Evolutionary conservation across 2,329 filamentous ascomycete genomes (phyloP), one percentile per base, ranked within the genome.

Genomic region (Diaporthe capsici): DNA sequence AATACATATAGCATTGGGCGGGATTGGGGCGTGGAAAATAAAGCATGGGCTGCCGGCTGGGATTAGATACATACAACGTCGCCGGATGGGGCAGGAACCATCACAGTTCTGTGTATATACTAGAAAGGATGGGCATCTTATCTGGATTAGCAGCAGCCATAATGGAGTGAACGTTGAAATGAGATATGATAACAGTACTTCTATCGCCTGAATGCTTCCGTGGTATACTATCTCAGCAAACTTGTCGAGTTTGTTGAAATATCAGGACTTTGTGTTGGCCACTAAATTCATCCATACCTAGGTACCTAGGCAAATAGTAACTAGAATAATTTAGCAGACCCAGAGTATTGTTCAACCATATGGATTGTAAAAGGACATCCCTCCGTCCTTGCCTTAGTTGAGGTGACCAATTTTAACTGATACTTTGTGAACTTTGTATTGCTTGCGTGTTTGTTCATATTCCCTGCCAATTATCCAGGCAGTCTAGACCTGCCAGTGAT

Each of bases 41-140:
- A 53, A 39, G 65, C 65, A 53, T 34, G n/a, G 31, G 47, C 49
- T 53, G n/a, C 31, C 13, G 65, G 65, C 31, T 39, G 65, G 60
- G 22, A 39, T 68, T 68, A 68, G 47, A 42, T 53, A 68, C 63
- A 25, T 68, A 68, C 47, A 31, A 25, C 65, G 37, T 20, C 44
- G 42, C 65, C 31, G 47, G 65, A 39, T 47, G 47, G 47, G 57
- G 31, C 65, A 68, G 65, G 39, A 39, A 28, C 47, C 65, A 53
- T 68, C 47, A 68, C 65, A 68, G 65, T 15, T 12, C 65, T 39
- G 28, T 53, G 65, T 68, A 53, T 53, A 68, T 39, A 44, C 25
- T 53, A 68, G 65, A 68, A 37, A 34, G 31, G 34, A 37, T 20
- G 65, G 13, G 13, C 65, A 68, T 68, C 31, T 68, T 39, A 39